Evolutionary conservation across 78 protist species (phyloP).

Genomic region (Planoprotostelium fungivorum): DNA sequence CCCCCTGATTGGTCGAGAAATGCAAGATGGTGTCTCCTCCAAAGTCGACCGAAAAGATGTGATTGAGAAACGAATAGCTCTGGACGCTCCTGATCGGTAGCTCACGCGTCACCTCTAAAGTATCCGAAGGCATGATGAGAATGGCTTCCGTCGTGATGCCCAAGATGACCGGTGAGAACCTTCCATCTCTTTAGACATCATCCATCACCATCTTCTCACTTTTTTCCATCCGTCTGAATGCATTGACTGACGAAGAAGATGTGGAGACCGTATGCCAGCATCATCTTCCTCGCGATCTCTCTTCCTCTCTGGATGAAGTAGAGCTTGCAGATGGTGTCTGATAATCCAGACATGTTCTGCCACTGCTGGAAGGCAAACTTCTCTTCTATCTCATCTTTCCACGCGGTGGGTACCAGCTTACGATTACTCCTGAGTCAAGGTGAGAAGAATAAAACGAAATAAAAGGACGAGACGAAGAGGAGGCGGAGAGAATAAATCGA

Average conservation of each 20-base stretch:
- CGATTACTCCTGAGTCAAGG: neutral
- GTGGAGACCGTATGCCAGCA: neutral
- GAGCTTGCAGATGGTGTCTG: neutral
- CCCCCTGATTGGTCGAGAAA: neutral
- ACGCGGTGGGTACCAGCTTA: neutral
- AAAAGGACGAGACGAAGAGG: neutral
- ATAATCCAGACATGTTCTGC: neutral
- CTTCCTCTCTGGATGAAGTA: neutral
- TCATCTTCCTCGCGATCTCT: neutral
- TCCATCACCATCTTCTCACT: neutral
- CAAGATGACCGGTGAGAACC: neutral
- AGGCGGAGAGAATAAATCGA: neutral
- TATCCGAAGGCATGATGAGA: neutral
- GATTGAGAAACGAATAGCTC: neutral
- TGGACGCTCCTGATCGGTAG: neutral
- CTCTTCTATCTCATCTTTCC: neutral
- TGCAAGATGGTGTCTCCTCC: neutral
- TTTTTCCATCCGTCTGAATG: neutral
- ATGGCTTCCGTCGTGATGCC: neutral
- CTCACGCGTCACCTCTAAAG: neutral
- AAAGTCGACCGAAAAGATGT: neutral
- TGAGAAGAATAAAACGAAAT: neutral
- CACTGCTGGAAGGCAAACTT: neutral
- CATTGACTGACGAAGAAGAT: neutral
- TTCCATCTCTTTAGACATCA: neutral